Conservation (phyloP, 2,329 filamentous ascomycete species). For the Diaporthe eres region DNA sequence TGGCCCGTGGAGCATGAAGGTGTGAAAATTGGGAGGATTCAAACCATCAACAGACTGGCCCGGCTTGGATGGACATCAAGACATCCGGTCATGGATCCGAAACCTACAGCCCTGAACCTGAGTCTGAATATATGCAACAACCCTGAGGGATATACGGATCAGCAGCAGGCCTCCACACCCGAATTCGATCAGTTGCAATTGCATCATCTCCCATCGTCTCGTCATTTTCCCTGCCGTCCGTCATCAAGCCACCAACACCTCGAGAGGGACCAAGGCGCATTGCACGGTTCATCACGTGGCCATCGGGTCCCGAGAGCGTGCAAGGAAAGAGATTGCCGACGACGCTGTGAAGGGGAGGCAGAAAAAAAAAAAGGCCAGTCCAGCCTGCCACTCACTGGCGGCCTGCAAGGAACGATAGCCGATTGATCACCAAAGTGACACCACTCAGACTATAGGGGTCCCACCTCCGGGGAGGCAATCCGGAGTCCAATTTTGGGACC, state of each 20-base stretch:
- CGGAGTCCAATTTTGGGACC: constrained; percentile 18
- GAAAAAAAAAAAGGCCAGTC: background rate
- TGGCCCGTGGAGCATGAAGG: background rate
- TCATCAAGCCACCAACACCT: background rate
- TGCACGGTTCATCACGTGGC: constrained; percentile 26
- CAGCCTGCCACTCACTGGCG: constrained; percentile 20
- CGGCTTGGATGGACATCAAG: background rate
- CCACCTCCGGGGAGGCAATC: constrained; percentile 13
- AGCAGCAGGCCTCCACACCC: constrained; percentile 8
- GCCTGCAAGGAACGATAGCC: constrained; percentile 23
- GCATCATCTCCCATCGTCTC: constrained; percentile 6
- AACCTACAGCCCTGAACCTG: constrained; percentile 19
- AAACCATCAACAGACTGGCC: background rate
- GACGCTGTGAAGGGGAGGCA: background rate
- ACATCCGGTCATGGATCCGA: constrained; percentile 29
- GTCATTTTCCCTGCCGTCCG: background rate
- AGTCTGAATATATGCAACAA: constrained; percentile 26
- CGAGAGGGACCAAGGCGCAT: background rate
- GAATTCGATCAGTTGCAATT: constrained; percentile 3
- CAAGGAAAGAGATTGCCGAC: constrained; percentile 26
- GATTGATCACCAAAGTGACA: constrained; percentile 24
- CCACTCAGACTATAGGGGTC: constrained; percentile 11
- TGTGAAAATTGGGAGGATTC: background rate
- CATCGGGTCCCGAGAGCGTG: background rate
- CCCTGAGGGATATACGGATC: constrained; percentile 14